Base-by-base conservation (phyloP, 2,329 filamentous ascomycete genomes). In the Xenosphaeropsis pyriputrescens region DNA sequence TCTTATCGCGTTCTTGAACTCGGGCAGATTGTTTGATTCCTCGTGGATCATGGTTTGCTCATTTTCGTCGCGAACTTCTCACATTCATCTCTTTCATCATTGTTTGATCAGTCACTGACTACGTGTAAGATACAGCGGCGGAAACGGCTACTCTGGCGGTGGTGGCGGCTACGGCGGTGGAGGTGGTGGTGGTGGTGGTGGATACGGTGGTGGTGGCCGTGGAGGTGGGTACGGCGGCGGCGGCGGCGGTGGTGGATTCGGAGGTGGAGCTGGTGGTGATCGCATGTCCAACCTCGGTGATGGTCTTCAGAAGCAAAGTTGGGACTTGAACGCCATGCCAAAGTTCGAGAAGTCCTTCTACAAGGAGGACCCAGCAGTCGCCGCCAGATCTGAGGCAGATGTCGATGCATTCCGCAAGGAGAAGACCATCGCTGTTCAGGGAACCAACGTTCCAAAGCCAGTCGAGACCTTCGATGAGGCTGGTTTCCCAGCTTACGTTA, bases 281-380 rank as follows among this genome's bases (percentile, higher is more conserved):
- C 79, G 84, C 53, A 98, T 98, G 91, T 82, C 78, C 50, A 79
- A 81, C 59, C 83, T 98, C 45, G 91, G 91, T 52, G 72, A 85
- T 46, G 78, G 80, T 51, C 68, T 98, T 48, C 89, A 93, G 67
- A 76, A 80, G 54, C 91, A 94, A 57, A 70, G 77, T 46, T 98
- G 84, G 83, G 84, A 98, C 57, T 52, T 91, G 38, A 68, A 60
- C 54, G 60, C 78, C 6, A 57, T 98, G 34, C 89, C 91, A 51
- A 96, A 96, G 63, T 98, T 98, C 65, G 91, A 98, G 60, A 98
- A 98, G 66, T 88, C 84, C 7, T 98, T 98, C 67, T 98, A 98
- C 75, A 94, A 96, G 68, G 91, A 96, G 64, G 79, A 91, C 57
- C 71, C 79, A 22, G 75, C 75, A 42, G 89, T 98, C 43, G 63